These are phyloP conservation scores for Mesotaenium endlicherianum DNA, from an alignment of 139 green algal species.

Conservation along the genomic window DNA sequence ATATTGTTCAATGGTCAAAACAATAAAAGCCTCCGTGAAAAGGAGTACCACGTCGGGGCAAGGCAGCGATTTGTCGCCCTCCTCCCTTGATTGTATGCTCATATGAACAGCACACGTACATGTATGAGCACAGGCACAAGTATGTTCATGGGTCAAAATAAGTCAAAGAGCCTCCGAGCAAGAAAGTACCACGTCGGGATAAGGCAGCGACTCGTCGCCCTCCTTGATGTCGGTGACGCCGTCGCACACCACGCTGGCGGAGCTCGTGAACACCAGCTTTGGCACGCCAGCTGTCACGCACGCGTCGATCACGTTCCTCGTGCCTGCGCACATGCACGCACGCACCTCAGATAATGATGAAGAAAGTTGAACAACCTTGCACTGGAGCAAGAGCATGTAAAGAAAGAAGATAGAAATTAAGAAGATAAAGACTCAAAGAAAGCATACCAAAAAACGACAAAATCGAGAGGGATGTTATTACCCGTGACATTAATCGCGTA, in stretches of 20 bases:
- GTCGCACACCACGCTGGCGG: conserved; percentile 47
- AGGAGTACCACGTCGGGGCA: conserved; percentile 23
- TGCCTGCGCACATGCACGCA: too few relatives aligned
- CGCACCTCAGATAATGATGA: neutral
- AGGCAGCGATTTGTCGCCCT: too few relatives aligned
- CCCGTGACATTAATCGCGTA: conserved; percentile 16
- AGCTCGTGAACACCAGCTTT: conserved; percentile 43
- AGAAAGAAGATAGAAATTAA: neutral
- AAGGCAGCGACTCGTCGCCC: conserved; percentile 43
- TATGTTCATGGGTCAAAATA: too few relatives aligned
- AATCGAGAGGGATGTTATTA: neutral
- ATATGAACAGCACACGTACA: too few relatives aligned
- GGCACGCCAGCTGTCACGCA: conserved; percentile 12
- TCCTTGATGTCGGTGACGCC: conserved; percentile 31
- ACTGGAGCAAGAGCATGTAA: neutral
- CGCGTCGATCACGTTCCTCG: conserved; percentile 44
- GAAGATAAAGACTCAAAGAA: neutral
- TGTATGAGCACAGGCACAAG: too few relatives aligned
- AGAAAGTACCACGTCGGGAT: conserved; percentile 29
- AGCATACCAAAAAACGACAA: neutral
- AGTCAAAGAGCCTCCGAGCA: neutral
- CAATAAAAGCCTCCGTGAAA: neutral
- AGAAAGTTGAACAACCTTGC: neutral
- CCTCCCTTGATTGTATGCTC: too few relatives aligned
- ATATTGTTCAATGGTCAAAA: too few relatives aligned